Base-by-base conservation (phyloP, 257 asterid genomes). In the Solanum piurae region DNA sequence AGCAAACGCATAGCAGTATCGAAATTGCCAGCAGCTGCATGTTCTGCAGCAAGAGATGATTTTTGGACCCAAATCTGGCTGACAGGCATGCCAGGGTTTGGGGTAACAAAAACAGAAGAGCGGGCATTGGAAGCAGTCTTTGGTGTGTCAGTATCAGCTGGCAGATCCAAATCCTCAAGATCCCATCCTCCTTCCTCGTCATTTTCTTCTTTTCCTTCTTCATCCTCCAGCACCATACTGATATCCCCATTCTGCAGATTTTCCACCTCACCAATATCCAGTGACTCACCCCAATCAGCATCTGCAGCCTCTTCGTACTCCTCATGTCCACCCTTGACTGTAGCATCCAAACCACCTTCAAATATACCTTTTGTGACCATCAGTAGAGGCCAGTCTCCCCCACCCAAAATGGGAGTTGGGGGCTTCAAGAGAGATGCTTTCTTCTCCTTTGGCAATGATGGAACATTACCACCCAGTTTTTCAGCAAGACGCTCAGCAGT, bases 31-130 rank as follows among this genome's bases (percentile, higher is more conserved):
- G 98, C 98, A 76, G 98, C 98, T 20, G 95, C 98, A 18, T 97
- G 99, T 80, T 97, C 99, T 44, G 96, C 98, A 14, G 99, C 99
- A 62, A 97, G 96, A 36, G 98, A 92, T 20, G 98, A 97, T 85
- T 91, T 92, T 92, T 97, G 99, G 86, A 89, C 92, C 99, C 99
- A 97, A 60, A 95, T 94, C 92, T 97, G 99, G 94, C 95, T 91
- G 18, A 97, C 99, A 13, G 98, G 96, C 97, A 95, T 93, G 80
- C 98, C 98, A 40, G 93, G 95, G 12, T 95, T 93, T 29, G 99
- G 99, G 52, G 96, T 86, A n/a, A 93, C 92, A 69, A 95, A 95
- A 5, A 93, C 91, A 68, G 95, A 90, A 49, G 98, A 92, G 4
- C 98, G 97, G 31, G 94, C 88, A 68, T 89, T 90, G 7, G 91